phyloP scores from a whole-genome alignment of 495 filamentous ascomycete species.

The Penicillium ucsense region DNA sequence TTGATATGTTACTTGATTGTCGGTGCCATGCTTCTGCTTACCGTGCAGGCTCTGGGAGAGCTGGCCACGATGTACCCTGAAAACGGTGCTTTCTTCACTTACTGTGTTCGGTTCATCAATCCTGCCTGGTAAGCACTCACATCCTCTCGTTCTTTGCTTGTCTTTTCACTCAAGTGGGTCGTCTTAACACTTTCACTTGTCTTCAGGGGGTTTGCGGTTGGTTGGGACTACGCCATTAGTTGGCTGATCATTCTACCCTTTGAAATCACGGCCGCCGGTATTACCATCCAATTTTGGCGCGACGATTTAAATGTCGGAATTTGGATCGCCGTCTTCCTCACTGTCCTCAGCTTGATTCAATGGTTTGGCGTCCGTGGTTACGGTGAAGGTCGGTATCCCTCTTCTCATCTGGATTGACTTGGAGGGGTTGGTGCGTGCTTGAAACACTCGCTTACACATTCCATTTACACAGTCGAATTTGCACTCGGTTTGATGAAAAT shows the following conservation, averaged over 20 bases:
- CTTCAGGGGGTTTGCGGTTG: constrained; percentile 38
- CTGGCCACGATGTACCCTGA: constrained; percentile 61
- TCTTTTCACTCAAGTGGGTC: background rate
- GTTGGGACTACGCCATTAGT: constrained; percentile 61
- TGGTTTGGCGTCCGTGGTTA: constrained; percentile 56
- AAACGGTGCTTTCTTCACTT: constrained; percentile 53
- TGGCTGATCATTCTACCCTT: constrained; percentile 52
- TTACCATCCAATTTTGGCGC: constrained; percentile 70
- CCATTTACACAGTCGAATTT: constrained; percentile 33
- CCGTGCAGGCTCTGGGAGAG: constrained; percentile 60
- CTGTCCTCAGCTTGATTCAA: constrained; percentile 25
- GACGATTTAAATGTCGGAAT: constrained; percentile 46
- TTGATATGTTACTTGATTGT: constrained; percentile 41
- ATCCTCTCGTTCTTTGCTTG: background rate
- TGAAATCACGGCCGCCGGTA: constrained; percentile 67
- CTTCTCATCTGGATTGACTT: background rate
- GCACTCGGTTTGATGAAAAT: constrained; percentile 39
- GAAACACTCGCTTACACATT: constrained; percentile 5
- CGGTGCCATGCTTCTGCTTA: constrained; percentile 43
- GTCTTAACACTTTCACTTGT: background rate
- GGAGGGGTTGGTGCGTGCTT: background rate
- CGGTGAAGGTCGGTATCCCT: constrained; percentile 48
- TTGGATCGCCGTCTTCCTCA: constrained; percentile 56
- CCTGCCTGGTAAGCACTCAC: constrained; percentile 36
- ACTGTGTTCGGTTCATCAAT: constrained; percentile 45